These are phyloP conservation scores for Carpinus fangiana DNA, from an alignment of 306 rosid species.

Conservation along the genomic window DNA sequence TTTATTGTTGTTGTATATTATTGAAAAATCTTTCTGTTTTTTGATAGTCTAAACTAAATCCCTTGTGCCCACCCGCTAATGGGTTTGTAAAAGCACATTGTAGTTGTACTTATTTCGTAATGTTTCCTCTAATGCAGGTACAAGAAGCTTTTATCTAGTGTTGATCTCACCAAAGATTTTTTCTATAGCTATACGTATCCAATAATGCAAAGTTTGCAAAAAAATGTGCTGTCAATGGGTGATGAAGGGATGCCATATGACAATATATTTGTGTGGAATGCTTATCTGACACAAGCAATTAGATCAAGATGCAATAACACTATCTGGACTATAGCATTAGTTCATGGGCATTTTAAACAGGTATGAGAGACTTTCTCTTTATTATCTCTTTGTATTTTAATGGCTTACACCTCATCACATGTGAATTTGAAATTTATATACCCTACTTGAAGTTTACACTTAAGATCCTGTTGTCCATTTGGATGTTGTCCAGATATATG, in stretches of 20 bases:
- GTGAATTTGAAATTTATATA: neutral
- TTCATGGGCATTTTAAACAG: constrained; percentile 96
- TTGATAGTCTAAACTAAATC: too few relatives aligned
- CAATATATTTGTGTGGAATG: constrained; percentile 96
- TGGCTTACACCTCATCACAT: neutral
- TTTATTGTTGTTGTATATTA: too few relatives aligned
- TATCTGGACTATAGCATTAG: constrained; percentile 93
- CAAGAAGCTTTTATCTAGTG: constrained; percentile 85
- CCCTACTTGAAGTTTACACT: neutral
- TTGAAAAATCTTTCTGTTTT: neutral
- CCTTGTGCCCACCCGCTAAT: neutral
- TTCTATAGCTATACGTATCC: constrained; percentile 96
- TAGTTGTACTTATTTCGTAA: neutral
- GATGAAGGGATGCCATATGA: constrained; percentile 76
- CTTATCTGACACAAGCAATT: constrained; percentile 78
- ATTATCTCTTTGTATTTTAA: neutral
- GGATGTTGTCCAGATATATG: neutral
- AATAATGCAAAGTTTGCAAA: constrained; percentile 94
- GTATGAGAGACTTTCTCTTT: constrained; percentile 36
- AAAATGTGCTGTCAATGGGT: constrained; percentile 51
- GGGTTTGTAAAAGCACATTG: neutral
- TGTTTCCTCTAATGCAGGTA: constrained; percentile 53
- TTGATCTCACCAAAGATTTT: constrained; percentile 93
- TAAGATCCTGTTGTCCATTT: neutral
- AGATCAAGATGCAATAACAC: constrained; percentile 86